phyloP scores from a whole-genome alignment of 2,329 filamentous ascomycete species.

The Epichloe typhina region DNA sequence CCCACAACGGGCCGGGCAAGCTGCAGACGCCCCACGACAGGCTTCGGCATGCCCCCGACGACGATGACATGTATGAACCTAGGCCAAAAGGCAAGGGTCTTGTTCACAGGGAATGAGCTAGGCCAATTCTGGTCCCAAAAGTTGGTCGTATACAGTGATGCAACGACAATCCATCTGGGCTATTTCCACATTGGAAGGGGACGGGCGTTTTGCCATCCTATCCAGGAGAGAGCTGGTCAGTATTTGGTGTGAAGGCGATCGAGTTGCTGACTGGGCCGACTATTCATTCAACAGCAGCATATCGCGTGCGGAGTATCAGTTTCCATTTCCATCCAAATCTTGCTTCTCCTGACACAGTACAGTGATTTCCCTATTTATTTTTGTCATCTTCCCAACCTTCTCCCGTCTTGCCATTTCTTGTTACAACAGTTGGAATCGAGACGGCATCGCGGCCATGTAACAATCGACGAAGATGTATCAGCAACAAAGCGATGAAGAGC shows the following conservation, averaged over 20 bases:
- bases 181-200: neutral
- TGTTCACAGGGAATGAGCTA: conserved; percentile 19
- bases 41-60: conserved; percentile 17
- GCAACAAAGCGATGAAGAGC: too few relatives aligned
- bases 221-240: neutral
- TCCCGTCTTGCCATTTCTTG: neutral
- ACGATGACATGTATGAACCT: conserved; percentile 29
- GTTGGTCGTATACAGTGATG: neutral
- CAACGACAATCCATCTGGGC: neutral
- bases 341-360: neutral
- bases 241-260: neutral
- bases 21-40: conserved; percentile 9
- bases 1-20: conserved; percentile 8
- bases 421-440: too few relatives aligned
- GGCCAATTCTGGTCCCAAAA: neutral
- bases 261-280: neutral
- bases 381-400: neutral
- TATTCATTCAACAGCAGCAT: neutral
- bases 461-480: too few relatives aligned
- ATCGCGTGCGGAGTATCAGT: neutral
- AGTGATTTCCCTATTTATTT: neutral
- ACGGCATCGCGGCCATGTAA: too few relatives aligned
- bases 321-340: neutral
- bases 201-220: neutral
- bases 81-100: conserved; percentile 25